Percentiles rank a stretch among this genome's conserved stretches.
Evolutionary conservation across 495 filamentous ascomycete genomes (phyloP).

Genomic region (Cetradonia linearis): DNA sequence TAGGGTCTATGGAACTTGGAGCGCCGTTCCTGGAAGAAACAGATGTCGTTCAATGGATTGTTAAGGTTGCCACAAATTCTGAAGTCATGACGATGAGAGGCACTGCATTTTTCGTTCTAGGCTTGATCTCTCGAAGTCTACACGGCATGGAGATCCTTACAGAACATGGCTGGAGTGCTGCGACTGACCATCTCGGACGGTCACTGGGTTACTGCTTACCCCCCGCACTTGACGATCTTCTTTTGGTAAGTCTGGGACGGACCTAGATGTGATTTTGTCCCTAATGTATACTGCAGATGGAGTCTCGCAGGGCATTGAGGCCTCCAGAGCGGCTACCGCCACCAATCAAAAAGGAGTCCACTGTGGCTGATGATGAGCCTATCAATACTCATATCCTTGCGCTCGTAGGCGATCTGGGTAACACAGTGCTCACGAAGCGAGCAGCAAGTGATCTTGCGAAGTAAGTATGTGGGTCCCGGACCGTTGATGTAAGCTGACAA

Average conservation of each 20-base stretch:
- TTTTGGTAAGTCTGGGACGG: slow-evolving; percentile 44
- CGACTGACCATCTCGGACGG: slow-evolving; percentile 70
- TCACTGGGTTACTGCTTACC: slow-evolving; percentile 84
- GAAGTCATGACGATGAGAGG: slow-evolving; percentile 86
- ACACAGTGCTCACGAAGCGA: slow-evolving; percentile 74
- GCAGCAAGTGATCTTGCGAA: slow-evolving; percentile 60
- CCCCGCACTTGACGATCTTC: slow-evolving; percentile 61
- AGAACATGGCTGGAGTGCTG: slow-evolving; percentile 84
- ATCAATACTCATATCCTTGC: slow-evolving; percentile 64
- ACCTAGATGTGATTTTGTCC: slow-evolving; percentile 30
- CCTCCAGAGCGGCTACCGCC: slow-evolving; percentile 33
- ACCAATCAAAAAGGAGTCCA: slow-evolving; percentile 35
- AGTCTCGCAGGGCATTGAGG: slow-evolving; percentile 32
- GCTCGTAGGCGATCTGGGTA: slow-evolving; percentile 75
- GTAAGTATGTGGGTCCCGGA: slow-evolving; percentile 29
- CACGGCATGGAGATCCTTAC: slow-evolving; percentile 85
- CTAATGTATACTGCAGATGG: slow-evolving; percentile 11
- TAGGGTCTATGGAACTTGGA: slow-evolving; percentile 95
- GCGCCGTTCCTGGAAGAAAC: slow-evolving; percentile 82
- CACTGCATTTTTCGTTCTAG: slow-evolving; percentile 92
- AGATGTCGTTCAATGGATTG: slow-evolving; percentile 74
- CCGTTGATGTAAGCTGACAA: slow-evolving; percentile 14
- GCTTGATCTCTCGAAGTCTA: slow-evolving; percentile 80
- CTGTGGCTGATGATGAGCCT: slow-evolving; percentile 45
- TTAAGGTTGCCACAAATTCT: slow-evolving; percentile 75